These are phyloP conservation scores for Pichia inconspicua DNA, from an alignment of 1,139 yeast species.

Conservation along the genomic window DNA sequence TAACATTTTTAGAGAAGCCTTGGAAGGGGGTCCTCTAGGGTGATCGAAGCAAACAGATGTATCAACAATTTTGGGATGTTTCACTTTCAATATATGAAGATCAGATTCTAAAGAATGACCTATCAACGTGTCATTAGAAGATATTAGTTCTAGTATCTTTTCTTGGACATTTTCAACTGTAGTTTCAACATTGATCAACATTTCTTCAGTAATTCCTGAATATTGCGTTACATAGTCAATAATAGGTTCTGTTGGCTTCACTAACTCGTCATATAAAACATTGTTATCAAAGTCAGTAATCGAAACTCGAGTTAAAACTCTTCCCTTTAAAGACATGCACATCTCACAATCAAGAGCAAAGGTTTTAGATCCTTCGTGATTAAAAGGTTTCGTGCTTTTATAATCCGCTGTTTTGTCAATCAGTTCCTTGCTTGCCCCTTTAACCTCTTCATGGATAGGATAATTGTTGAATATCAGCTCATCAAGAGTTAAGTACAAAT, in stretches of 20 bases:
- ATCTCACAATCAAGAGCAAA: slow-evolving; percentile 92
- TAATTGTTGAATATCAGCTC: slow-evolving; percentile 36
- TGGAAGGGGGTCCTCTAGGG: slow-evolving; percentile 68
- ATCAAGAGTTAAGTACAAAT: slow-evolving; percentile 41
- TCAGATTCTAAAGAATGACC: slow-evolving; percentile 75
- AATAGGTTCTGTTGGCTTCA: slow-evolving; percentile 67
- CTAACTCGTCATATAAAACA: slow-evolving; percentile 61
- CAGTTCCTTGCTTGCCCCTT: slow-evolving; percentile 19
- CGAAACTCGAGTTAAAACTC: slow-evolving; percentile 72
- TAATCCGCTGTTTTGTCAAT: slow-evolving; percentile 32
- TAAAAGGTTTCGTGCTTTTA: slow-evolving; percentile 49
- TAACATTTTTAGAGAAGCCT: slow-evolving; percentile 69
- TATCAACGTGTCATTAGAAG: slow-evolving; percentile 48
- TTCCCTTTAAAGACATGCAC: slow-evolving; percentile 57
- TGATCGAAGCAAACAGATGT: slow-evolving; percentile 64
- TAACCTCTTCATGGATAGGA: slow-evolving; percentile 47
- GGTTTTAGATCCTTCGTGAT: slow-evolving; percentile 50
- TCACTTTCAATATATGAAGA: slow-evolving; percentile 47
- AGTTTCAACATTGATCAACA: slow-evolving; percentile 54
- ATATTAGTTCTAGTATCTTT: slow-evolving; percentile 38
- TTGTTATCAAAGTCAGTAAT: slow-evolving; percentile 56
- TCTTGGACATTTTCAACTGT: slow-evolving; percentile 61
- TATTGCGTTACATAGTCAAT: slow-evolving; percentile 73
- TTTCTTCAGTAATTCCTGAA: slow-evolving; percentile 79
- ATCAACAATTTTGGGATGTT: slow-evolving; percentile 63